A percentile compares a stretch with the other conserved stretches of the same genome.
Evolutionary conservation across 2,329 filamentous ascomycete genomes (phyloP).

Genomic region (Trichoderma atrobrunneum): DNA sequence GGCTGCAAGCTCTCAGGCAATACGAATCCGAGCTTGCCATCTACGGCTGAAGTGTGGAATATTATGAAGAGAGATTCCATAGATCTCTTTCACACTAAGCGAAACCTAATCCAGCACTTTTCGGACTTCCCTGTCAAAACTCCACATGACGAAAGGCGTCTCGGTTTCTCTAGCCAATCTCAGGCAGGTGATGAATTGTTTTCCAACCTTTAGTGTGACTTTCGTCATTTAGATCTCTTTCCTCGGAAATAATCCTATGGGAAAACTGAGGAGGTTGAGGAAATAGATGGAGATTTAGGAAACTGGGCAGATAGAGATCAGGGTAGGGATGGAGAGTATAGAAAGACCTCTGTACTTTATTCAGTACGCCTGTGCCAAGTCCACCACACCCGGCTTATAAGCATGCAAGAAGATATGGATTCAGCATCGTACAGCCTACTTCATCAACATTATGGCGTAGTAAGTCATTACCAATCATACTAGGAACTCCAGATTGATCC

Average conservation of each 20-base stretch:
- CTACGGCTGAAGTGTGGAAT: neutral
- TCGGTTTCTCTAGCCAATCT: neutral
- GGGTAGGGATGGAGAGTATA: neutral
- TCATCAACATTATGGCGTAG: neutral
- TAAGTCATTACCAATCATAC: neutral
- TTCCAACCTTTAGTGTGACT: neutral
- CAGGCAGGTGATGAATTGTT: neutral
- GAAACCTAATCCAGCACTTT: neutral
- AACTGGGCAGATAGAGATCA: neutral
- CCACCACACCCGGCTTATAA: neutral
- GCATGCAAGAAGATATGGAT: neutral
- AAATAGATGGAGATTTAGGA: neutral
- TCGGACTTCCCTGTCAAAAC: neutral
- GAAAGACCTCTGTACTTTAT: neutral
- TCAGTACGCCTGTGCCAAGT: neutral
- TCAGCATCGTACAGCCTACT: neutral
- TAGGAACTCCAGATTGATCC: neutral
- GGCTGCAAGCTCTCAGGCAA: neutral
- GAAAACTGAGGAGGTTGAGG: neutral
- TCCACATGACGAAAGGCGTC: neutral
- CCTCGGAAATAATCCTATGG: neutral
- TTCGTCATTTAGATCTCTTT: neutral
- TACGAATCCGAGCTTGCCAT: neutral
- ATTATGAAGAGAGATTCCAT: neutral
- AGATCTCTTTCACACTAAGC: neutral